phyloP scores from a whole-genome alignment of 2,329 filamentous ascomycete genomes.

The Allantophomopsis lycopodina region DNA sequence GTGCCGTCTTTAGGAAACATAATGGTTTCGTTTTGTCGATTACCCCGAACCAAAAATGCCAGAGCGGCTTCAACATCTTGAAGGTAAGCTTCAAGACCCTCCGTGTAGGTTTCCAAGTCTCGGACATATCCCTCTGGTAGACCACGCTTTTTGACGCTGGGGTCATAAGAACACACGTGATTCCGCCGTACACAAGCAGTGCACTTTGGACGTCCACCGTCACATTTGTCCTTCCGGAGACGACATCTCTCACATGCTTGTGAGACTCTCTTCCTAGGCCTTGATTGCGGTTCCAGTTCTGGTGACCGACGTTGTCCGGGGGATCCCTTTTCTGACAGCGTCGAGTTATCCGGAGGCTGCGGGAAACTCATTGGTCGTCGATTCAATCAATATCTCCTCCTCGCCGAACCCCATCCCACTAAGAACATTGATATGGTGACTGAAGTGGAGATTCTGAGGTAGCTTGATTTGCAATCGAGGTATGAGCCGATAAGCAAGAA shows the following conservation, averaged over 20 bases:
- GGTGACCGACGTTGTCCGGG: too few relatives aligned
- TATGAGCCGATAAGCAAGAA: too few relatives aligned
- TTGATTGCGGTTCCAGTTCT: too few relatives aligned
- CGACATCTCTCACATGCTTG: constrained; percentile 40
- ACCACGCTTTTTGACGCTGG: constrained; percentile 62
- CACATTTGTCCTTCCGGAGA: constrained; percentile 42
- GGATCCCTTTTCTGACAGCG: too few relatives aligned
- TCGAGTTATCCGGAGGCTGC: too few relatives aligned
- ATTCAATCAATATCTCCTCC: too few relatives aligned
- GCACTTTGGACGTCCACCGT: constrained; percentile 48
- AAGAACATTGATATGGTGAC: too few relatives aligned
- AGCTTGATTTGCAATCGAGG: too few relatives aligned
- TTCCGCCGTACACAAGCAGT: constrained; percentile 40
- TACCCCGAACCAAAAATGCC: constrained; percentile 26
- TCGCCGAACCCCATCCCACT: too few relatives aligned
- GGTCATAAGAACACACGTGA: constrained; percentile 48
- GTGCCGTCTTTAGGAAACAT: too few relatives aligned
- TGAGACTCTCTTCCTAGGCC: constrained; percentile 24
- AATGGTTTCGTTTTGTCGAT: constrained; percentile 20
- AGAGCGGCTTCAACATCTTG: constrained; percentile 32
- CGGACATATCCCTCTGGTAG: constrained; percentile 72
- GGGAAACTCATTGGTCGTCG: too few relatives aligned
- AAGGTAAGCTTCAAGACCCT: constrained; percentile 35
- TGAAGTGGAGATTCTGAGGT: too few relatives aligned
- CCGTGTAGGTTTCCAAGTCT: constrained; percentile 49